phyloP scores from a whole-genome alignment of 805 yeast genomes.

The Cyberlindnera japonica region DNA sequence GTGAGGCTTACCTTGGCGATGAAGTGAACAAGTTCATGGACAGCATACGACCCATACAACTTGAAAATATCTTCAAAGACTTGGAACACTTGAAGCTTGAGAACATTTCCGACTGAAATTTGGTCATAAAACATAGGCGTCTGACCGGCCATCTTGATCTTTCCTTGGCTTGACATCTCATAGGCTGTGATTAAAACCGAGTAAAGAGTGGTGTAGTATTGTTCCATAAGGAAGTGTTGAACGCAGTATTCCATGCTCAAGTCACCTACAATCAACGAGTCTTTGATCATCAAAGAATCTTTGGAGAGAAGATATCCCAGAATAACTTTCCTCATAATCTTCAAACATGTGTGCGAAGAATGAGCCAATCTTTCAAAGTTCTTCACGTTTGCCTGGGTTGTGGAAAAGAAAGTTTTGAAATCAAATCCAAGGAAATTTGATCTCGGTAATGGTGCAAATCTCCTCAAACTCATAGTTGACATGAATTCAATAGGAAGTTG shows the following conservation, averaged over 20 bases:
- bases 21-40: conserved; percentile 34
- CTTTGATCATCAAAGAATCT: conserved; percentile 4
- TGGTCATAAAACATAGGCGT: conserved; percentile 16
- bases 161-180: conserved; percentile 20
- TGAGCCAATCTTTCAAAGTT: conserved; percentile 16
- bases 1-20: conserved; percentile 30
- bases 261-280: conserved; percentile 8
- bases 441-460: conserved; percentile 28
- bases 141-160: conserved; percentile 8
- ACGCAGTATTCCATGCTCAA: conserved; percentile 13
- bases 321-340: conserved; percentile 11
- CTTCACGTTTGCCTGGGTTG: conserved; percentile 12
- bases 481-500: conserved; percentile 9
- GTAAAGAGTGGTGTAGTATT: conserved; percentile 16
- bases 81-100: conserved; percentile 24
- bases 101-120: conserved; percentile 16
- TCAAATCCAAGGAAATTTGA: conserved; percentile 21
- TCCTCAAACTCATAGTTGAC: conserved; percentile 11
- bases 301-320: conserved; percentile 5
- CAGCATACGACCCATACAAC: conserved; percentile 34
- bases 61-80: conserved; percentile 34
- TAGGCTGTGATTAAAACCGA: conserved; percentile 12
- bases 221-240: conserved; percentile 13
- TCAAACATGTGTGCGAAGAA: conserved; percentile 12
- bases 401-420: conserved; percentile 4